Evolutionary conservation across 106 monocot species (phyloP).

Genomic region (Ottelia alismoides): DNA sequence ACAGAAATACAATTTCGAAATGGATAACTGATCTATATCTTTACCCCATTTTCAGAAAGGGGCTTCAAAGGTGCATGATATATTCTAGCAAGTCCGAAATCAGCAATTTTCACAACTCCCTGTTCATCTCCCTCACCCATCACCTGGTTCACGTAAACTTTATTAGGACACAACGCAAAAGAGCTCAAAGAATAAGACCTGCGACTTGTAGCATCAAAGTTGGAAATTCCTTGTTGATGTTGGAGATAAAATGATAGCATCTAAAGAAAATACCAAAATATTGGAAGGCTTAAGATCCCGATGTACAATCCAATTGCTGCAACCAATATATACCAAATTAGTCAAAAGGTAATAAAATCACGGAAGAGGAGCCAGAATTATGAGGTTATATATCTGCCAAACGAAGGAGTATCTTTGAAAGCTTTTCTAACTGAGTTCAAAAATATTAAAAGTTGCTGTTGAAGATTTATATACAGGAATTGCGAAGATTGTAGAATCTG

Average conservation of each 20-base stretch:
- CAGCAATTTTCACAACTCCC: conserved; percentile 95
- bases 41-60: conserved; percentile 91
- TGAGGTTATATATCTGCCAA: too few species aligned
- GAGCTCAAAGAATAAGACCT: too few species aligned
- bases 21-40: too few species aligned
- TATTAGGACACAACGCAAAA: too few species aligned
- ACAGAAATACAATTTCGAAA: too few species aligned
- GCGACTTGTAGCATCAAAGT: too few species aligned
- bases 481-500: background rate
- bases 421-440: background rate
- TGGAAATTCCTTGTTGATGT: too few species aligned
- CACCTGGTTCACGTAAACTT: conserved; percentile 39
- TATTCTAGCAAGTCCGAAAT: conserved; percentile 98
- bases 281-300: conserved; percentile 98
- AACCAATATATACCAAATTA: conserved; percentile 23
- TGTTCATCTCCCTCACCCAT: conserved; percentile 98
- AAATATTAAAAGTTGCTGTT: background rate
- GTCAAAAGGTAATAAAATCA: background rate
- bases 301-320: conserved; percentile 99
- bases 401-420: too few species aligned
- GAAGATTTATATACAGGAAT: too few species aligned
- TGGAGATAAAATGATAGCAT: too few species aligned
- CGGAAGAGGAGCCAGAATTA: background rate
- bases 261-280: conserved; percentile 64
- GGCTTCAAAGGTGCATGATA: conserved; percentile 98